These are phyloP conservation scores for Cyclotella atomus DNA, from an alignment of 108 stramenopile genomes.

Conservation along the genomic window DNA sequence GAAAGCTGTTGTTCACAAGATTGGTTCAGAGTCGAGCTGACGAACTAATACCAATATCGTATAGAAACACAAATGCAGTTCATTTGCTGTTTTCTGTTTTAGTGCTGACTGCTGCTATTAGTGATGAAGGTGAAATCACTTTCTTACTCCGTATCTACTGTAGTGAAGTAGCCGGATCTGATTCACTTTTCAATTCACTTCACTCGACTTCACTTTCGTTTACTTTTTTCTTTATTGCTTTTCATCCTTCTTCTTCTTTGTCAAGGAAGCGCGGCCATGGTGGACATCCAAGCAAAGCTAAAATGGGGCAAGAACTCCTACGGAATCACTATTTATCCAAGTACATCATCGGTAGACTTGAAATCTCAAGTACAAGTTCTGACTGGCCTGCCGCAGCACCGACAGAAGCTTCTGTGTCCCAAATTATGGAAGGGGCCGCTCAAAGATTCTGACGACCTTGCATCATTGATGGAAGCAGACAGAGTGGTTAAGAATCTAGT, in stretches of 20 bases:
- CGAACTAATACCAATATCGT: too few relatives aligned
- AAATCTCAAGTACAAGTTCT: conserved; percentile 41
- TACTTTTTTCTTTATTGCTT: too few relatives aligned
- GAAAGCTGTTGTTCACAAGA: conserved; percentile 25
- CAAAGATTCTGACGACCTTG: conserved; percentile 37
- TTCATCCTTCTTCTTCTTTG: too few relatives aligned
- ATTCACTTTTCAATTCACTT: not conserved
- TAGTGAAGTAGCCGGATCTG: too few relatives aligned
- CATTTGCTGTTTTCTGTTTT: too few relatives aligned
- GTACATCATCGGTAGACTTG: conserved; percentile 21
- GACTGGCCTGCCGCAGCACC: conserved; percentile 44
- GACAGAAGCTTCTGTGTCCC: conserved; percentile 56
- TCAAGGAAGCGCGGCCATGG: too few relatives aligned
- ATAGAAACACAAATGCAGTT: too few relatives aligned
- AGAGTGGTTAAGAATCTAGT: conserved; percentile 7
- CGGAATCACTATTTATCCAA: conserved; percentile 20
- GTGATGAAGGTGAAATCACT: not conserved
- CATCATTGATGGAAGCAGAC: not conserved
- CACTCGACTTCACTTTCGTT: not conserved
- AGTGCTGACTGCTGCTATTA: too few relatives aligned
- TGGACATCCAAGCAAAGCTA: conserved; percentile 21
- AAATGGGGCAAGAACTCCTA: conserved; percentile 59
- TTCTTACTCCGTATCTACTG: not conserved
- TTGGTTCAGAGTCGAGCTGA: too few relatives aligned
- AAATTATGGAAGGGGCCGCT: conserved; percentile 57